A percentile compares a stretch with the other conserved stretches of the same genome.
These are phyloP conservation scores for Metschnikowia borealis DNA, from an alignment of 805 yeast species.

Conservation along the genomic window DNA sequence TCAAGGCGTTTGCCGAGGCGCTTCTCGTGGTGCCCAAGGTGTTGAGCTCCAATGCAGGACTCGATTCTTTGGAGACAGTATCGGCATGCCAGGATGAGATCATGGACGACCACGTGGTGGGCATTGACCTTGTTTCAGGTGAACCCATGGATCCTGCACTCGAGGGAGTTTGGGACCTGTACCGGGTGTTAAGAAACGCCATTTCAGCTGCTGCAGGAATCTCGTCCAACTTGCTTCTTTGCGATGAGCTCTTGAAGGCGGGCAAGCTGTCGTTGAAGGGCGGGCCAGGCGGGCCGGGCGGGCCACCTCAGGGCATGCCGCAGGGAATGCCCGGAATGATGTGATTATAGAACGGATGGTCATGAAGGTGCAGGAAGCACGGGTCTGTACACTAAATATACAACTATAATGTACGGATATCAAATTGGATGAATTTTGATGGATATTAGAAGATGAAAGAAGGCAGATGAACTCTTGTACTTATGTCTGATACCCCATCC, in stretches of 20 bases:
- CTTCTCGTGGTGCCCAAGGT: constrained; percentile 90
- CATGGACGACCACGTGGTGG: constrained; percentile 76
- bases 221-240: constrained; percentile 83
- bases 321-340: constrained; percentile 20
- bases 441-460: too few species aligned
- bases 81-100: constrained; percentile 87
- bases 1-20: constrained; percentile 91
- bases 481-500: too few species aligned
- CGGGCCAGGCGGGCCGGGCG: constrained; percentile 16
- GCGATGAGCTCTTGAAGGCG: constrained; percentile 96
- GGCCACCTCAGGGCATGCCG: constrained; percentile 18
- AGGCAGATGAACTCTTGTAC: too few species aligned
- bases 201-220: constrained; percentile 90
- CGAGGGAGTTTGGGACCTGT: constrained; percentile 97
- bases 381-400: neutral
- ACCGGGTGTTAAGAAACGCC: constrained; percentile 89
- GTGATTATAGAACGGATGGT: neutral
- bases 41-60: constrained; percentile 85
- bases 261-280: constrained; percentile 89
- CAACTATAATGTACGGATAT: too few species aligned
- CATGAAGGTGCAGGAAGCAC: neutral
- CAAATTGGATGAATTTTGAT: too few species aligned
- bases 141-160: constrained; percentile 93
- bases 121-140: constrained; percentile 86
- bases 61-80: constrained; percentile 85